Evolutionary conservation across 768 basidiomycete species (phyloP).

Genomic region (Clitopilus hobsonii): DNA sequence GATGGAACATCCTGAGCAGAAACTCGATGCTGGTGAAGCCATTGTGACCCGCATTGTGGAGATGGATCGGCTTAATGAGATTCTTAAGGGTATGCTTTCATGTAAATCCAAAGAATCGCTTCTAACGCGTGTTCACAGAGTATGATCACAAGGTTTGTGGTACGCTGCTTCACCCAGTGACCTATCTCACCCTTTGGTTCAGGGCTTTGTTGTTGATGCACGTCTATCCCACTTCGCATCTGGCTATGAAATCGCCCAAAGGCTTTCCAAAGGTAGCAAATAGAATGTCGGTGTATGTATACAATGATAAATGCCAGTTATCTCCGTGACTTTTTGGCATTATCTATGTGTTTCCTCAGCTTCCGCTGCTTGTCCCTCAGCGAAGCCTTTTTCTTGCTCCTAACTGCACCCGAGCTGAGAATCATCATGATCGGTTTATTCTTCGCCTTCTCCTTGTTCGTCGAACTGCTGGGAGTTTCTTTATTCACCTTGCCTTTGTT

Average conservation of each 20-base stretch:
- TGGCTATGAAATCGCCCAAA: constrained; percentile 58
- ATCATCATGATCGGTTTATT: constrained; percentile 98
- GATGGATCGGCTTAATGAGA: constrained; percentile 53
- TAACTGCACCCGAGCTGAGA: constrained; percentile 68
- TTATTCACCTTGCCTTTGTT: constrained; percentile 91
- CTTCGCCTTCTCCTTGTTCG: constrained; percentile 87
- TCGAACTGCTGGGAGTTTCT: constrained; percentile 75
- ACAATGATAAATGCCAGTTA: constrained; percentile 4
- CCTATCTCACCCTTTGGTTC: neutral
- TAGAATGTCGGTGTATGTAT: neutral
- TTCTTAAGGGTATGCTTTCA: constrained; percentile 66
- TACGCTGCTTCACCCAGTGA: neutral
- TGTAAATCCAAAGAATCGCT: too few relatives aligned
- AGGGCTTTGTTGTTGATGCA: constrained; percentile 73
- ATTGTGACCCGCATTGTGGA: constrained; percentile 73
- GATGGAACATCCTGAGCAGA: constrained; percentile 65
- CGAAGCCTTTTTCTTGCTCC: constrained; percentile 78
- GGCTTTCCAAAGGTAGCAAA: constrained; percentile 12
- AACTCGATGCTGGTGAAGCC: constrained; percentile 84
- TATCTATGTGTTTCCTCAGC: constrained; percentile 70
- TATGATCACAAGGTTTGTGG: constrained; percentile 52
- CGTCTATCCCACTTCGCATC: constrained; percentile 70
- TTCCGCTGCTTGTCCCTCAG: constrained; percentile 79
- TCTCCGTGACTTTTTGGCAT: constrained; percentile 48
- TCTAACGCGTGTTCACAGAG: too few relatives aligned